Evolutionary conservation across 2,329 filamentous ascomycete genomes (phyloP).

Genomic region (Fusarium multiceps): DNA sequence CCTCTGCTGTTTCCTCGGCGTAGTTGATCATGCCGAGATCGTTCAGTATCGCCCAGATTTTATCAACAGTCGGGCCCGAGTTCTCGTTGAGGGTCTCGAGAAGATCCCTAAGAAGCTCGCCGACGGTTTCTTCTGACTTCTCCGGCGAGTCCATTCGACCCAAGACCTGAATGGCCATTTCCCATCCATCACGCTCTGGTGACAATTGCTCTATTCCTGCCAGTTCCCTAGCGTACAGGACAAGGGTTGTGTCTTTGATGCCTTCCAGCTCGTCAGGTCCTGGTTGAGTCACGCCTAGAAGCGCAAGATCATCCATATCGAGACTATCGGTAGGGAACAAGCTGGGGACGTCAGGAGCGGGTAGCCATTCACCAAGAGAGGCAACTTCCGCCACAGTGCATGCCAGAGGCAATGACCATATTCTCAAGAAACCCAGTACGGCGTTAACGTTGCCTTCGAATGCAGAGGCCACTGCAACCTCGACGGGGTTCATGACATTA

Average conservation of each 20-base stretch:
- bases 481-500: slow-evolving; percentile 78
- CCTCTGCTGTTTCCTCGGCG: slow-evolving; percentile 84
- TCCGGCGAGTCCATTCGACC: slow-evolving; percentile 81
- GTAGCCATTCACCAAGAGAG: slow-evolving; percentile 85
- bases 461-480: slow-evolving; percentile 83
- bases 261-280: slow-evolving; percentile 71
- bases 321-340: slow-evolving; percentile 72
- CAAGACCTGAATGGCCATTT: slow-evolving; percentile 84
- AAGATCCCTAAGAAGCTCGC: slow-evolving; percentile 74
- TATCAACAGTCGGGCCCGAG: slow-evolving; percentile 79
- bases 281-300: slow-evolving; percentile 74
- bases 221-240: slow-evolving; percentile 78
- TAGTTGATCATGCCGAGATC: slow-evolving; percentile 82
- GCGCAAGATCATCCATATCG: slow-evolving; percentile 85
- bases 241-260: slow-evolving; percentile 82
- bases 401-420: slow-evolving; percentile 84
- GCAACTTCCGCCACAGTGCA: slow-evolving; percentile 85
- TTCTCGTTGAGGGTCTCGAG: slow-evolving; percentile 72
- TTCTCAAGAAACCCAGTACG: slow-evolving; percentile 77
- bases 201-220: slow-evolving; percentile 65
- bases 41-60: slow-evolving; percentile 81
- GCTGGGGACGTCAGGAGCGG: slow-evolving; percentile 53
- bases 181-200: slow-evolving; percentile 79
- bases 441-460: slow-evolving; percentile 86
- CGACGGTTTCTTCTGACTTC: slow-evolving; percentile 78